These are phyloP conservation scores for Carex myosuroides DNA, from an alignment of 176 grass and related monocot genomes.

Conservation along the genomic window DNA sequence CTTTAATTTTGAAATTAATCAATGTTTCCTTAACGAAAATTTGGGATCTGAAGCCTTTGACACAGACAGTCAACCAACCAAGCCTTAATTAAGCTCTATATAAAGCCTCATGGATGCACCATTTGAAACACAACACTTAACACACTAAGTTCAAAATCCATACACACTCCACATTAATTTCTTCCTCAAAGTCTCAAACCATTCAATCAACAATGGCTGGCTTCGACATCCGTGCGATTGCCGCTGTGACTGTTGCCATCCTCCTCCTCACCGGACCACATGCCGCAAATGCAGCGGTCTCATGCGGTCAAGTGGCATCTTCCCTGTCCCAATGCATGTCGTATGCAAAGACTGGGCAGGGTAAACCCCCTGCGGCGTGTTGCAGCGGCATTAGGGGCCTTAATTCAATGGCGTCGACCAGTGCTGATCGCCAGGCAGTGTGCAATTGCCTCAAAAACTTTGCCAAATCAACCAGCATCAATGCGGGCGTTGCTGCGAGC, in stretches of 20 bases:
- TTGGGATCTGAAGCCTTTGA: not conserved
- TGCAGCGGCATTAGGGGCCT: constrained; percentile 15
- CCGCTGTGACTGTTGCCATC: not conserved
- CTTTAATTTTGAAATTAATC: not conserved
- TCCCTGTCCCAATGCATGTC: constrained; percentile 8
- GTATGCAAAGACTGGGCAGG: constrained; percentile 5
- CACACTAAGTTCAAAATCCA: not conserved
- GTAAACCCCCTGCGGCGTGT: not conserved
- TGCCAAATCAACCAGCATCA: constrained; percentile 7
- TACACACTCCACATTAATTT: not conserved
- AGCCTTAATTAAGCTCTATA: not conserved
- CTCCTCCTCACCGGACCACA: not conserved
- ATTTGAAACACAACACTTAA: not conserved
- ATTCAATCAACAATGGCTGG: constrained; percentile 15
- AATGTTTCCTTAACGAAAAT: not conserved
- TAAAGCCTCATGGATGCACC: not conserved
- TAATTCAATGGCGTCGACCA: not conserved
- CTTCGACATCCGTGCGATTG: constrained; percentile 10
- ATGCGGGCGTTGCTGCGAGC: constrained; percentile 11
- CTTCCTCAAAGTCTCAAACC: not conserved
- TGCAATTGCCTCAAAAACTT: constrained; percentile 44
- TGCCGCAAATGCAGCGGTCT: not conserved
- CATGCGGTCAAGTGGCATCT: constrained; percentile 17
- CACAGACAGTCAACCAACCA: not conserved
- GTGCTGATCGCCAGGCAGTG: constrained; percentile 23